Base-by-base conservation (phyloP, 208 protist genomes). In the Angomonas deanei region DNA sequence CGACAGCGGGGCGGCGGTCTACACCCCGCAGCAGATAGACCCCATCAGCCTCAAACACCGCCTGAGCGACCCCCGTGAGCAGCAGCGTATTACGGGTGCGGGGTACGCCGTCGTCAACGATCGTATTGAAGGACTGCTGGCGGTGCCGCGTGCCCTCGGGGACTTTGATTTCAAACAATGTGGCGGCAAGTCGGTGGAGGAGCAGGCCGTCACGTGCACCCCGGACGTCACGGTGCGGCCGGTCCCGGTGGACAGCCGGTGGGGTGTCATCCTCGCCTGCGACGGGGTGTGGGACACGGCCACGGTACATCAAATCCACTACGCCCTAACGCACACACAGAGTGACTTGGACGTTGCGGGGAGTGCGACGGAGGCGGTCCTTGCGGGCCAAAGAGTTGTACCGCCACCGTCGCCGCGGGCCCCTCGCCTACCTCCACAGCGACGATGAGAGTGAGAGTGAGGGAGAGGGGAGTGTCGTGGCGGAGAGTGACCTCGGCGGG, bases 111-210 rank as follows among this genome's bases (percentile, higher is more conserved):
- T 91, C 24, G 32, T 56, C 17, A 68, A 72, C 1, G 61, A 75
- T 52, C 73, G 88, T 28, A 92, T 94, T 39, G 88, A 94, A 55
- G 88, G 88, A 32, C 67, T 88, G 34, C 72, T 91, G 24, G 82
- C 85, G 36, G 88, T 94, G 13, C 71, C 88, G 26, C 78, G 88
- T 3, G 88, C 85, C 0, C 60, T 94, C 34, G 88, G 88, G 24
- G 88, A 94, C 67, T 92, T 84, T 56, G 88, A 92, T 66, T 94
- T 94, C 59, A 94, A 94, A 74, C 88, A 94, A 70, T 88, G 78
- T 48, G 85, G 85, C 19, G 78, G 81, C 4, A 53, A 60, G 4
- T 28, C 62, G 10, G 71, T 79, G 34, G 24, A 27, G 8, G 70
- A 91, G 66, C 88, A 94, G 74, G 88, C 88, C 2, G 88, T 94